phyloP scores from a whole-genome alignment of 2,329 filamentous ascomycete genomes.

The Colletotrichum salicis region DNA sequence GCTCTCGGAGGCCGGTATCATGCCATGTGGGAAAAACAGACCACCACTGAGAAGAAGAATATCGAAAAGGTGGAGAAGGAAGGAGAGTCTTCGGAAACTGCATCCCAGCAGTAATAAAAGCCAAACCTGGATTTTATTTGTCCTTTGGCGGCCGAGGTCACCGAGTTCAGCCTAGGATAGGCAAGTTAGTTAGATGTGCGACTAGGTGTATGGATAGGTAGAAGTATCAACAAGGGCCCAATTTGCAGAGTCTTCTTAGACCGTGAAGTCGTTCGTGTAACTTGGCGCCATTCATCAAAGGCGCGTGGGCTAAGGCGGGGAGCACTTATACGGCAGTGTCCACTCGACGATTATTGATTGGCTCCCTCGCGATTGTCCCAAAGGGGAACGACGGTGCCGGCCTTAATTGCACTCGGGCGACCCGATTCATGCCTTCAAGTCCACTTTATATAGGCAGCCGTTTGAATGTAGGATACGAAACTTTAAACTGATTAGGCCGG shows the following conservation, averaged over 20 bases:
- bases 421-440: neutral
- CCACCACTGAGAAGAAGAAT: slow-evolving; percentile 51
- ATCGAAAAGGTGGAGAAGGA: slow-evolving; percentile 30
- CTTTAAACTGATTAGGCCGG: neutral
- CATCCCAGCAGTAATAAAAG: slow-evolving; percentile 17
- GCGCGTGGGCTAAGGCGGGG: neutral
- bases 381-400: neutral
- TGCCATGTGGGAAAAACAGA: slow-evolving; percentile 65
- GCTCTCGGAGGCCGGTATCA: slow-evolving; percentile 57
- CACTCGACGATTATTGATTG: neutral
- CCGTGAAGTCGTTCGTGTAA: neutral
- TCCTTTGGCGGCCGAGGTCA: neutral
- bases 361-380: neutral
- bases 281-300: neutral
- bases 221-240: neutral
- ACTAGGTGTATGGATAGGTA: neutral
- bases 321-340: neutral
- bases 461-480: neutral
- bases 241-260: neutral
- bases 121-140: neutral
- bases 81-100: slow-evolving; percentile 29
- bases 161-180: neutral
- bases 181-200: neutral
- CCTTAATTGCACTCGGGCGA: neutral
- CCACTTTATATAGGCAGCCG: neutral